Base-by-base conservation (phyloP, 2,329 filamentous ascomycete species). In the Aspergillus sp. region DNA sequence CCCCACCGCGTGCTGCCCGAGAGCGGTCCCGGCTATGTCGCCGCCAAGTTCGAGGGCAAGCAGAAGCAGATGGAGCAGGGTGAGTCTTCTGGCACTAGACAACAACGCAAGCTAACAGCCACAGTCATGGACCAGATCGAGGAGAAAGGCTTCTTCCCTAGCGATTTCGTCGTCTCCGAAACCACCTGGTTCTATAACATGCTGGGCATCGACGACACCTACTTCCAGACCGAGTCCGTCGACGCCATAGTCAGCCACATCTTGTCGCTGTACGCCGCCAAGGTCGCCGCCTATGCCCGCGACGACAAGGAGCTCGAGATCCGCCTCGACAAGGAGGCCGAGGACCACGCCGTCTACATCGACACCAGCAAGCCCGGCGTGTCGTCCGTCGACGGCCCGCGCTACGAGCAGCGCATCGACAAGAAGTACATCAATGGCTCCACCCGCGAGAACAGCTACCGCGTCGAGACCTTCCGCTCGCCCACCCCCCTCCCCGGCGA, bases 171-270 rank as follows among this genome's bases (percentile, higher is more conserved):
- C 42, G 82, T 93, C 42, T 73, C 78, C 15, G 88, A 98, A 64
- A 84, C 88, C 32, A 73, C 77, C 39, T 98, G 91, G 89, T 98
- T 98, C 70, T 98, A 98, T 69, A 84, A 91, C 58, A 82, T 93
- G 61, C 77, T 98, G 15, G 91, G 91, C 48, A 98, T 98, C 51
- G 91, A 98, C 54, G 91, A 95, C 70, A 89, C 93, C 64, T 96
- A 95, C 71, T 96, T 96, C 67, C 79, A 88, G 57, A 86, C 89
- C 45, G 88, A 95, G 67, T 76, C 74, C 4, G 82, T 82, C 12
- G 78, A 84, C 35, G 85, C 85, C 37, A 93, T 98, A 54, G 82
- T 86, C 47, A 93, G 81, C 60, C 86, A 95, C 58, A 88, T 98
- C 55, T 89, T 89, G 40, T 95, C 89, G 8, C 76, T 98, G 30